phyloP scores from a whole-genome alignment of 345 rosid species.

The Camelina hispida region DNA sequence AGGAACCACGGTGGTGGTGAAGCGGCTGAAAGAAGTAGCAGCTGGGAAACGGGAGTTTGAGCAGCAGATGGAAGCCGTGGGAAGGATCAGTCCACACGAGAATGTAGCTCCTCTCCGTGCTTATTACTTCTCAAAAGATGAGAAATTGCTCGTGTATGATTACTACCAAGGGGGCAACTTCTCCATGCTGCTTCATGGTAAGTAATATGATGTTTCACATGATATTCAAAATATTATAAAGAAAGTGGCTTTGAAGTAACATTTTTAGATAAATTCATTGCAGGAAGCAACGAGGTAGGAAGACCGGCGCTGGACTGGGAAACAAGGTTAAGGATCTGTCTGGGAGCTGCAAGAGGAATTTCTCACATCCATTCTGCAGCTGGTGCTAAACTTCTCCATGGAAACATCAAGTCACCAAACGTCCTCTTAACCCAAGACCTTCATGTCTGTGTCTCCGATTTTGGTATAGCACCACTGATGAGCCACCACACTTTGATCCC shows the following conservation, averaged over 20 bases:
- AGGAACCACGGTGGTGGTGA: constrained; percentile 84
- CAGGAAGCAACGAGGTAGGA: constrained; percentile 62
- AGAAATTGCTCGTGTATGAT: constrained; percentile 89
- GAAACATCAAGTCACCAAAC: constrained; percentile 82
- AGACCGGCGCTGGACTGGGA: constrained; percentile 70
- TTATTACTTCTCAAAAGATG: constrained; percentile 92
- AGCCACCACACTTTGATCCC: constrained; percentile 57
- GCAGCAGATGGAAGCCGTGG: constrained; percentile 87
- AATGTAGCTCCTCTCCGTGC: constrained; percentile 90
- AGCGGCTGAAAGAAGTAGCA: constrained; percentile 79
- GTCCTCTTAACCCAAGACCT: constrained; percentile 67
- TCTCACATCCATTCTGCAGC: constrained; percentile 71
- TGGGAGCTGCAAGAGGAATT: constrained; percentile 77
- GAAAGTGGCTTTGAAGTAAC: constrained; percentile 2
- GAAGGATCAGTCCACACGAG: constrained; percentile 69
- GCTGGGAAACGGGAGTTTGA: constrained; percentile 90
- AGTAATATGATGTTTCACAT: constrained; percentile 49
- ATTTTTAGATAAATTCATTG: constrained; percentile 26
- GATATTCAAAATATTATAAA: constrained; percentile 10
- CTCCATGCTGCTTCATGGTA: constrained; percentile 76
- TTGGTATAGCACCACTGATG: constrained; percentile 67
- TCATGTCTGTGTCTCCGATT: constrained; percentile 69
- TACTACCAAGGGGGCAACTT: constrained; percentile 69
- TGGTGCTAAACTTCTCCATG: constrained; percentile 68
- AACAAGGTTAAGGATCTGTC: constrained; percentile 67